phyloP scores from a whole-genome alignment of 1,284 basidiomycete species.

The Pisolithus thermaeus region DNA sequence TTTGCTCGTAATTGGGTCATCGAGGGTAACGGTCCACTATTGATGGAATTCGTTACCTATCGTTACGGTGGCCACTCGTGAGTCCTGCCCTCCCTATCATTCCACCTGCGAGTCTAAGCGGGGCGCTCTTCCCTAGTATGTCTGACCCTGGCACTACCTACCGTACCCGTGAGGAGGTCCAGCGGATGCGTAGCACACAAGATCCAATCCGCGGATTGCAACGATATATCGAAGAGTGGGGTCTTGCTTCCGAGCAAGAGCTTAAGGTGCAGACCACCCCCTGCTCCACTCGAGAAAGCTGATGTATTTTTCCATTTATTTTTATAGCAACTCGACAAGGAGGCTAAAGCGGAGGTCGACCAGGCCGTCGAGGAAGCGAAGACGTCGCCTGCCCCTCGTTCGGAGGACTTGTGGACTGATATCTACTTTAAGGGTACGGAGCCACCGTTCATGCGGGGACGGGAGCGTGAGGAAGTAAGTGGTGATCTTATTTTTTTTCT shows the following conservation, averaged over 20 bases:
- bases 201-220: constrained; percentile 98
- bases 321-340: constrained; percentile 82
- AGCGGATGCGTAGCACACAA: constrained; percentile 91
- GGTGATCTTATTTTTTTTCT: background rate
- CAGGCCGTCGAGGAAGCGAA: constrained; percentile 93
- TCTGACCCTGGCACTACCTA: constrained; percentile 99
- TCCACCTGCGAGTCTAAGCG: background rate
- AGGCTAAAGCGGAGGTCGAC: constrained; percentile 89
- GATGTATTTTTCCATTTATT: background rate
- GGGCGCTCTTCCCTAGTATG: constrained; percentile 53
- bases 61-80: constrained; percentile 98
- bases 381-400: constrained; percentile 71
- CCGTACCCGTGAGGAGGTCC: constrained; percentile 97
- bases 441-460: constrained; percentile 85
- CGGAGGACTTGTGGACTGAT: constrained; percentile 84
- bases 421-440: constrained; percentile 91
- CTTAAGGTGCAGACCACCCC: constrained; percentile 61
- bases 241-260: constrained; percentile 82
- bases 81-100: constrained; percentile 24
- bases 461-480: constrained; percentile 86
- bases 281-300: background rate
- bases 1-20: constrained; percentile 88
- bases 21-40: constrained; percentile 85
- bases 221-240: constrained; percentile 92
- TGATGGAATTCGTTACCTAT: constrained; percentile 97